Evolutionary conservation across 2,329 filamentous ascomycete genomes (phyloP).

Genomic region (Cladosporium sp.): DNA sequence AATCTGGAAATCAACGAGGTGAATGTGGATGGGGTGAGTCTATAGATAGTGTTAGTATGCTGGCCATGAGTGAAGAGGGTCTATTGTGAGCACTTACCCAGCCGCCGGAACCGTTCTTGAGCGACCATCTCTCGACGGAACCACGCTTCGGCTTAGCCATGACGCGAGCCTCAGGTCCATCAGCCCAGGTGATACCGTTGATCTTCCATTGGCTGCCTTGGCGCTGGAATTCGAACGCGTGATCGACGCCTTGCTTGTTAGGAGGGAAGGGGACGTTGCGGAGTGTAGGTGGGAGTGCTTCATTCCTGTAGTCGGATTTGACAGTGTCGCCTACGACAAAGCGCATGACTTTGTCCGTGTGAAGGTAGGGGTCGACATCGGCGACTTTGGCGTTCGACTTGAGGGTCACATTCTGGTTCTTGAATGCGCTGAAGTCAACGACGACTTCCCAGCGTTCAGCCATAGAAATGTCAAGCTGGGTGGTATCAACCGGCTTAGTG

Average conservation of each 20-base stretch:
- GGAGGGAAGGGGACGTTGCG: constrained; percentile 39
- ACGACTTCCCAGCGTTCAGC: constrained; percentile 62
- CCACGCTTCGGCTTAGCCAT: constrained; percentile 39
- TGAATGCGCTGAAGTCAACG: constrained; percentile 55
- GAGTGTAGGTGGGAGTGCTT: constrained; percentile 41
- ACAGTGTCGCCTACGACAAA: constrained; percentile 53
- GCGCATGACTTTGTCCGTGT: constrained; percentile 50
- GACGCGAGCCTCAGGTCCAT: constrained; percentile 39
- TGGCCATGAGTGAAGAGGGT: constrained; percentile 43
- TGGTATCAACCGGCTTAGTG: constrained; percentile 47
- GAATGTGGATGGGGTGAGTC: constrained; percentile 41
- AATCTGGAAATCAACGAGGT: constrained; percentile 56
- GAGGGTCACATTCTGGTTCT: constrained; percentile 48
- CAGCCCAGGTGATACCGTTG: constrained; percentile 49
- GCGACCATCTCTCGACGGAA: constrained; percentile 41
- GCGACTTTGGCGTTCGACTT: constrained; percentile 30
- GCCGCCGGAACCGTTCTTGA: constrained; percentile 49
- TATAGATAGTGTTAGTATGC: constrained; percentile 30
- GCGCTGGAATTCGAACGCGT: constrained; percentile 50
- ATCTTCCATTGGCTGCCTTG: constrained; percentile 52
- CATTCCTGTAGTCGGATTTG: constrained; percentile 42
- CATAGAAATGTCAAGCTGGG: constrained; percentile 52
- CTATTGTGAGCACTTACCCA: constrained; percentile 42
- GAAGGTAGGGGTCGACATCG: constrained; percentile 50
- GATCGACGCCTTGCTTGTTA: constrained; percentile 42